These are phyloP conservation scores for Wallacemonas collosoma DNA, from an alignment of 208 protist genomes.

Conservation along the genomic window DNA sequence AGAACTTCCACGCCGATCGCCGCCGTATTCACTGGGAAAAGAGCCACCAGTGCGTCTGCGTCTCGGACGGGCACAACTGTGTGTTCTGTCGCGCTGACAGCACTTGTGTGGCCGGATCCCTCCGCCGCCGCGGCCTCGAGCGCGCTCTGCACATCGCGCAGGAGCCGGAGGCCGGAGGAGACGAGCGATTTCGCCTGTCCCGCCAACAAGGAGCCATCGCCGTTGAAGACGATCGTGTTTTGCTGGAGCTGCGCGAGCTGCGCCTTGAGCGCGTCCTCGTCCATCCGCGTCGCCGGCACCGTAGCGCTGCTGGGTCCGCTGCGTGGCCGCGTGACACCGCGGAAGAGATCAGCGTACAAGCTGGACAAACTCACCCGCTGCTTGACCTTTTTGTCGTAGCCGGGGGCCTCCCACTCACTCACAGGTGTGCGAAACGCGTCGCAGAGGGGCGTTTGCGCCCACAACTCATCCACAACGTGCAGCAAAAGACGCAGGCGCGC, in stretches of 20 bases:
- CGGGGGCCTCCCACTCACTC: conserved; percentile 65
- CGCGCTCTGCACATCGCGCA: conserved; percentile 50
- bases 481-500: conserved; percentile 40
- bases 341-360: conserved; percentile 63
- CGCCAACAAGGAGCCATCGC: conserved; percentile 36
- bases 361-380: conserved; percentile 52
- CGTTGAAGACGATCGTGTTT: conserved; percentile 71
- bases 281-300: conserved; percentile 12
- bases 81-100: not conserved
- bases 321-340: conserved; percentile 11
- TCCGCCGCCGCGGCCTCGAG: not conserved
- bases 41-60: not conserved
- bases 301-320: not conserved
- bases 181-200: conserved; percentile 39
- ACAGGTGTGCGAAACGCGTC: conserved; percentile 68
- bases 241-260: conserved; percentile 45
- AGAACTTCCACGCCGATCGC: conserved; percentile 10
- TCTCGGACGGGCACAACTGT: conserved; percentile 8
- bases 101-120: not conserved
- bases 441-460: conserved; percentile 26
- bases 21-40: conserved; percentile 1
- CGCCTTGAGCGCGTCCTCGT: conserved; percentile 45
- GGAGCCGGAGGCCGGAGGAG: conserved; percentile 29
- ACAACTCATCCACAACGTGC: conserved; percentile 54
- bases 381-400: conserved; percentile 64